Evolutionary conservation across 768 basidiomycete genomes (phyloP), one percentile per base, ranked within the genome.

Genomic region (Phaffia tasmanica): DNA sequence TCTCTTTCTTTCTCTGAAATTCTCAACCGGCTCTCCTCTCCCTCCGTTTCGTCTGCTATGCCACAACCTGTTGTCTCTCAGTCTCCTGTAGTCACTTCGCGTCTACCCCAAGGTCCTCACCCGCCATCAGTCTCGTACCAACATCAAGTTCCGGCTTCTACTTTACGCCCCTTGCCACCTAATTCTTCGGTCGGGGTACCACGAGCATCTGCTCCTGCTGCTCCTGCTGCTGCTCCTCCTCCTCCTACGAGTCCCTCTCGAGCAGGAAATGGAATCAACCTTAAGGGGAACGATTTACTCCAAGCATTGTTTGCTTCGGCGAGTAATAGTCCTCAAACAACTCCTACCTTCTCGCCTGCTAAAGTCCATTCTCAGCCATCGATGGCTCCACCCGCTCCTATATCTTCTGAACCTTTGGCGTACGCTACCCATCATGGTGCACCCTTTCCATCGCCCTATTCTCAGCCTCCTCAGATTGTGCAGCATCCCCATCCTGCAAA

Each of bases 1-100:
- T 68, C 67, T 30, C 62, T 68, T 23, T 68, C 67, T 25, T 68
- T 68, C 60, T 21, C 47, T 16, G 67, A 68, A 48, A 68, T 68
- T 47, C 56, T 68, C 32, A 49, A 30, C 25, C 67, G 67, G n/a
- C 67, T 68, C 14, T 55, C 55, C 42, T 67, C 65, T 25, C 65
- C 65, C 0, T 59, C 65, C 51, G 23, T 62, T 46, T 49, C 53
- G 8, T 56, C 59, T 46, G 46, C 58, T 23, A 49, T 29, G 23
- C 65, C 29, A 47, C 29, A 21, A 21, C 19, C 48, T 35, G 16
- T n/a, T 21, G 27, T 6, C 48, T 32, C 15, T 25, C 48, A 42
- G 35, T 46, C 19, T 46, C 50, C 29, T 49, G 2, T 29, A 14
- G 18, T 50, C 57, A 18, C 57, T 27, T 25, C 54, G 35, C 27